Evolutionary conservation across 495 filamentous ascomycete genomes (phyloP).

Genomic region (Trichocladium uniseriatum): DNA sequence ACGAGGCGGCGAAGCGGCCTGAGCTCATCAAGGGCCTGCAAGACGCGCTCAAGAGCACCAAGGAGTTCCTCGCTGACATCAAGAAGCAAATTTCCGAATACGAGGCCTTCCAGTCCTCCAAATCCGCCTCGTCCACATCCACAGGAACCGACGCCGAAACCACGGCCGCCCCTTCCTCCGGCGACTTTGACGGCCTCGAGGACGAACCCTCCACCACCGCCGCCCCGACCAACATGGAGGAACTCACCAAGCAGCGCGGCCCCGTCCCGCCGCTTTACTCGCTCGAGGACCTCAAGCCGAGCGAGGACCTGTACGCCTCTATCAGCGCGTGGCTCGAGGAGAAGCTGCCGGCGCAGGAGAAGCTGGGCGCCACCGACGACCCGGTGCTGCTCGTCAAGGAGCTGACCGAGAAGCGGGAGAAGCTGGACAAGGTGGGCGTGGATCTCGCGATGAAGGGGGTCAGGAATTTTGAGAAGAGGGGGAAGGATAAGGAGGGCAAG

Average conservation of each 20-base stretch:
- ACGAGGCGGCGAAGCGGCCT: conserved; percentile 58
- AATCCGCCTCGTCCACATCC: conserved; percentile 32
- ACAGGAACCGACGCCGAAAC: conserved; percentile 27
- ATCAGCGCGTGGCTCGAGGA: conserved; percentile 57
- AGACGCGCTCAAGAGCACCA: conserved; percentile 50
- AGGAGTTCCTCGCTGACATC: conserved; percentile 42
- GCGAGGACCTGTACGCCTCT: conserved; percentile 39
- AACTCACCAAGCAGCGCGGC: conserved; percentile 31
- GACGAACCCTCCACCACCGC: conserved; percentile 36
- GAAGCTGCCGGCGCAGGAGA: conserved; percentile 57
- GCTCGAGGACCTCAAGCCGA: conserved; percentile 50
- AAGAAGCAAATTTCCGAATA: conserved; percentile 39
- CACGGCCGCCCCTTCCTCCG: conserved; percentile 33
- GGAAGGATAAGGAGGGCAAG: conserved; percentile 33
- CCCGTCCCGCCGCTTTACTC: conserved; percentile 48
- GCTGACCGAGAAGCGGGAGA: conserved; percentile 47
- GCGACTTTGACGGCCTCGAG: conserved; percentile 56
- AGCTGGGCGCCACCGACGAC: conserved; percentile 57
- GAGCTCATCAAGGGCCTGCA: conserved; percentile 54
- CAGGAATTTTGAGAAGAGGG: conserved; percentile 42
- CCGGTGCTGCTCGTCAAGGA: conserved; percentile 62
- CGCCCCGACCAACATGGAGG: conserved; percentile 28
- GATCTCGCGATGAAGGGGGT: conserved; percentile 67
- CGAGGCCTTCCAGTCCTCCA: conserved; percentile 39
- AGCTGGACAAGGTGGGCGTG: conserved; percentile 56